Base-by-base conservation (phyloP, 2,329 filamentous ascomycete species). In the Fusarium clavum region DNA sequence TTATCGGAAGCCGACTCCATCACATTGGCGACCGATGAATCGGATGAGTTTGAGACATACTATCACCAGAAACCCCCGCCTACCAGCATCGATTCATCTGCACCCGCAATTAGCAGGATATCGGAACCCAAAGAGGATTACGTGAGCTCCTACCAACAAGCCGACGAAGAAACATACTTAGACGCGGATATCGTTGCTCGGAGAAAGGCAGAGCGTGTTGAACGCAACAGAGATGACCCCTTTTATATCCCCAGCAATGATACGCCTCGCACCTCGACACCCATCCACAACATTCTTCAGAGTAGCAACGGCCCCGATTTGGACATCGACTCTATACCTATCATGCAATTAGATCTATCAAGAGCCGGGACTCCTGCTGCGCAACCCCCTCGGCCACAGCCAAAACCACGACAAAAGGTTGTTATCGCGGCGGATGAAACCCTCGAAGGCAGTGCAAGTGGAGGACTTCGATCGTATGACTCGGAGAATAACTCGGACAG, bases 261-360 rank as follows among this genome's bases (percentile, higher is more conserved):
- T n/a, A 81, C 82, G 1, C 89, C 88, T 6, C 88, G 89, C 34
- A 87, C 87, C 8, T 91, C 91, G 1, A 95, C 92, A 1, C 93
- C 93, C 1, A 90, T 96, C 52, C 92, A 95, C 75, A 92, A 89
- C 70, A 93, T 96, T 61, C 83, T 92, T 5, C 86, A 89, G 62
- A 89, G 86, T 61, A 89, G 89, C 61, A 94, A 95, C 76, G 91
- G 90, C 3, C 90, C 91, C 4, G 91, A 92, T 46, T 83, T 98
- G 11, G 95, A 99, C 77, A 91, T 99, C 45, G 96, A 99, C 79
- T 89, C 93, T 3, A 99, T 99, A 74, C 96, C 96, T 4, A 95
- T 99, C 75, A 96, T 99, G 90, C 90, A 97, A 77, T 86, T 99
- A 48, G 91, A 97, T 67, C 86, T 98, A 10, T 90, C 91, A 32